Evolutionary conservation across 2,329 filamentous ascomycete genomes (phyloP), one percentile per base, ranked within the genome.

Genomic region (Orbilia blumenaviensis): DNA sequence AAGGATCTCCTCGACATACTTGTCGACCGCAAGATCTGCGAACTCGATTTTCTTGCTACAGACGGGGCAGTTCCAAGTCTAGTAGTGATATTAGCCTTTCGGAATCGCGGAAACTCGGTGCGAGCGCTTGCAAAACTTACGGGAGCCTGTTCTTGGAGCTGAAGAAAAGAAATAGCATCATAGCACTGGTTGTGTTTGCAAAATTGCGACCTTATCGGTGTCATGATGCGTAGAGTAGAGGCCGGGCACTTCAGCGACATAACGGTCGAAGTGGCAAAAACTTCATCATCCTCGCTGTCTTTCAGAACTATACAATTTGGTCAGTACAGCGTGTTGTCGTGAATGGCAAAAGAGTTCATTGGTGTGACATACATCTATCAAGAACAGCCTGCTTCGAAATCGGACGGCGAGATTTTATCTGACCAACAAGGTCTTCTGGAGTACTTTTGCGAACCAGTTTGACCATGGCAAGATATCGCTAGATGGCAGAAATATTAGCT

Each of bases 141-240:
- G 0, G 95, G 95, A 0, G 93, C 94, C 84, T 99, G 95, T 82
- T 98, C 93, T 82, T 98, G 94, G 27, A 99, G 84, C 80, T 97
- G 92, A 18, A 99, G 86, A 81, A 97, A 99, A 1, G 93, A 96
- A 2, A 89, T 90, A 2, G 92, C 94, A 82, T 99, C 95, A 80
- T 98, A 99, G 82, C 95, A 99, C 81, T 96, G 93, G 25, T 95
- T 92, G 82, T 99, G 95, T 2, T 88, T 90, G 84, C 95, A 99
- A 34, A 89, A 84, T 2, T 89, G 86, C 2, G 92, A 92, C 34
- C 95, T 90, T 79, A 93, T 93, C 0, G 95, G 95, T 14, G 92
- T 86, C 7, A 87, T 86, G 36, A 99, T 91, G 74, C 94, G 88
- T 82, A 93, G 88, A 36, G 93, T 96, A 2, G 93, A 96, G 32